Base-by-base conservation (phyloP, 257 asterid species). In the Ophiorrhiza pumila region DNA sequence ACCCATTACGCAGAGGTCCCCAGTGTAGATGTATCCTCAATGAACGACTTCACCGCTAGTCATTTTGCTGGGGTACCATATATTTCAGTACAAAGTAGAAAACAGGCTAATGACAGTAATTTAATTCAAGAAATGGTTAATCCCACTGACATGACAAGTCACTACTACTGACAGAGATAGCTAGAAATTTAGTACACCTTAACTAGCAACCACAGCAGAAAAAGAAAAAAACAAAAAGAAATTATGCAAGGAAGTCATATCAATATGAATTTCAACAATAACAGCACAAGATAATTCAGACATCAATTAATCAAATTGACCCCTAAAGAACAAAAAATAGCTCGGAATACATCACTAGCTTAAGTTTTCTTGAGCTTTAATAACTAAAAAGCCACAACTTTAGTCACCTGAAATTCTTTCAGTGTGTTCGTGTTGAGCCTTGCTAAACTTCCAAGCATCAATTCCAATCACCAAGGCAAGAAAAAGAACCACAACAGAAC, bases 361-460 rank as follows among this genome's bases (percentile, higher is more conserved):
- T 23, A 31, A 5, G 7, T 23, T 50, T 35, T 15, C 17, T 22
- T 9, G 17, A 0, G 1, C 10, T 47, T 2, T 0, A 18, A 49
- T 13, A 20, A n/a, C 47, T 17, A 15, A 34, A 53, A 56, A 74
- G 39, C 23, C 13, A 22, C 2, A 60, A 66, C 25, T 42, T 11
- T 12, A 50, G 17, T 66, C 76, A 83, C 87, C 85, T 63, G 83
- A 78, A 35, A 83, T 83, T 78, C 87, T 76, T 71, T 83, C 87
- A 66, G 87, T 80, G 25, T 63, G 82, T 42, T 74, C 77, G 47
- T 79, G 82, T 22, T 81, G 84, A 74, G 75, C 70, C 64, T 66
- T 74, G n/a, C 76, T 78, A 34, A 84, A 81, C 80, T 76, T 74
- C 77, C 82, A 71, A 63, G 77, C 85, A 67, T 77, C 85, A 79